Base-by-base conservation (phyloP, 768 basidiomycete species). In the Xerocomellus intermedius region DNA sequence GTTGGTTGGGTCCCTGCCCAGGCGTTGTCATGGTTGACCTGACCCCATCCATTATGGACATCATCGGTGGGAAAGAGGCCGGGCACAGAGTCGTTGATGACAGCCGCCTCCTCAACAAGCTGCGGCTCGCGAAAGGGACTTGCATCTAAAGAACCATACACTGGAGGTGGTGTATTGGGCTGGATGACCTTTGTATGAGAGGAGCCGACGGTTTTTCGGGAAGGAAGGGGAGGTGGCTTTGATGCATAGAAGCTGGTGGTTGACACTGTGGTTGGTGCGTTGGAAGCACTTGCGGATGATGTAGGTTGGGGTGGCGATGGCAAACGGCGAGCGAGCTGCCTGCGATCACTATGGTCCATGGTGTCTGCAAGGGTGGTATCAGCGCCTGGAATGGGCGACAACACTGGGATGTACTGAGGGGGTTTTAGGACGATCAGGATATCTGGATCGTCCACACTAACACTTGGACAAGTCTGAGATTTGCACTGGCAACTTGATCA, bases 111-210 rank as follows among this genome's bases (percentile, higher is more conserved):
- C 28, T 69, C 63, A 3, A 84, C 75, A 12, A 82, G 73, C 62
- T 85, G 82, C 1, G 83, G 82, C 65, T 85, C 82, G 26, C 82
- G 79, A 66, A 76, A 84, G 19, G 61, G 58, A 39, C 53, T 68
- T 52, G 42, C 48, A 24, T 65, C 70, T 35, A 53, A 24, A 32
- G 64, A 16, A 13, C 54, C 53, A 33, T 73, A 73, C 2, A 37
- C 52, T 26, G 70, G 70, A 8, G 70, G 72, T 8, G 68, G 63
- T 0, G 69, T 59, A n/a, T 28, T 55, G 9, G 69, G 52, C 38
- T 69, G 71, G 24, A 63, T 35, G 58, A 74, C 71, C 47, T 68
- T 64, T 42, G 77, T 77, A 48, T 73, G 64, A 14, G 74, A 49
- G 2, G 77, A 75, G 17, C 77, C 77, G 19, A 65, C 39, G 56